Percentiles rank a stretch among this genome's conserved stretches.
Evolutionary conservation across 345 rosid genomes (phyloP).

Genomic region (Melastoma malabathricum): DNA sequence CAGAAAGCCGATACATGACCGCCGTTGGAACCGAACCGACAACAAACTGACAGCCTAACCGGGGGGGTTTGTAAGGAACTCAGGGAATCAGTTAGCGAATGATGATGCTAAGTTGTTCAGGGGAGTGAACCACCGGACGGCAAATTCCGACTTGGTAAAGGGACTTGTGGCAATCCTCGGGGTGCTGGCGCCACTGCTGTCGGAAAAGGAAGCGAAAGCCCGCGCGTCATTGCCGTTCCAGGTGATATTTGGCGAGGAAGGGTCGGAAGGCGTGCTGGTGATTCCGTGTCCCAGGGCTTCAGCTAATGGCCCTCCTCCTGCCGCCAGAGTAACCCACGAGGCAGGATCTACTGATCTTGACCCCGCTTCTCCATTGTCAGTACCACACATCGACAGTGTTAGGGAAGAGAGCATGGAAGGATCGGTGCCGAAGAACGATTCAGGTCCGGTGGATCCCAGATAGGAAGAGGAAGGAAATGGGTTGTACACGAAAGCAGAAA

Average conservation of each 20-base stretch:
- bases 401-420: slow-evolving; percentile 31
- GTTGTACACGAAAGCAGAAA: too few relatives aligned
- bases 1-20: too few relatives aligned
- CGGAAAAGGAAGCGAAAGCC: slow-evolving; percentile 36
- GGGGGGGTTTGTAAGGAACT: too few relatives aligned
- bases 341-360: slow-evolving; percentile 16
- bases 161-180: slow-evolving; percentile 19
- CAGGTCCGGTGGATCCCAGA: slow-evolving; percentile 4
- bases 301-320: slow-evolving; percentile 67
- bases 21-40: too few relatives aligned
- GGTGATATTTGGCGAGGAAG: slow-evolving; percentile 11
- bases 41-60: too few relatives aligned
- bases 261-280: slow-evolving; percentile 7
- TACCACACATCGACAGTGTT: slow-evolving; percentile 42
- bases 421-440: slow-evolving; percentile 11
- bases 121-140: slow-evolving; percentile 22
- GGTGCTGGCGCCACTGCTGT: slow-evolving; percentile 45
- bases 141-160: slow-evolving; percentile 19
- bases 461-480: slow-evolving; percentile 29
- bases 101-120: slow-evolving; percentile 7
- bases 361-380: slow-evolving; percentile 18
- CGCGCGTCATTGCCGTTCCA: neutral
- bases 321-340: slow-evolving; percentile 22
- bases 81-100: neutral
- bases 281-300: slow-evolving; percentile 41